Base-by-base conservation (phyloP, 2,329 filamentous ascomycete genomes). In the Calonectria ilicicola region DNA sequence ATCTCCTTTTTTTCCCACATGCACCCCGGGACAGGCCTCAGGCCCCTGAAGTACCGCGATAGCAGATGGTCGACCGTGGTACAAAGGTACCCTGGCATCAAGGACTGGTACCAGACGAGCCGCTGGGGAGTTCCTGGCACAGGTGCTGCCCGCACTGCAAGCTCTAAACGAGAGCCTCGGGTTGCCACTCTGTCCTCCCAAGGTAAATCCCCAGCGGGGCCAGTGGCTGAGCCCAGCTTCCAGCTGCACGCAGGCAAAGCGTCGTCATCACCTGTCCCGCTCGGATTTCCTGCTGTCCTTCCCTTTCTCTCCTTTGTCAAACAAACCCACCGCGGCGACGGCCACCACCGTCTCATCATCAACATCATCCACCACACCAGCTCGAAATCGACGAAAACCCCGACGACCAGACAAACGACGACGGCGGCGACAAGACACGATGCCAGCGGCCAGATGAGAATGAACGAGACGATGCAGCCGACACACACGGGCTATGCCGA, bases 31-130 rank as follows among this genome's bases (percentile, higher is more conserved):
- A 77, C 77, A 70, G 79, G 77, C 77, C 77, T 81, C 76, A 72
- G 77, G 78, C 82, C 84, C 84, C 83, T 84, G 83, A 85, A 82
- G 84, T 86, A 83, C 76, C 79, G 67, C 78, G 73, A 70, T 83
- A 85, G 77, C 83, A 80, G 70, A 69, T 75, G 64, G 49, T 35
- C 69, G 75, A 74, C 79, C 70, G 38, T 77, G 62, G 74, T 74
- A 78, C 74, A 66, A 69, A 76, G 67, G 46, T 74, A 75, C 58
- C 76, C 44, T 46, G 49, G 65, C 53, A 53, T 44, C 65, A 53
- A 40, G 67, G 62, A 67, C 63, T 60, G 51, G 58, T 69, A 64
- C 64, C 51, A 51, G 32, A 47, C 9, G 51, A 65, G 62, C 62
- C 53, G 35, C 38, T 72, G 49, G 42, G 67, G 65, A 56, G 46